Conservation (phyloP, 805 yeast species). For the Starmerella gropengiesseri region DNA sequence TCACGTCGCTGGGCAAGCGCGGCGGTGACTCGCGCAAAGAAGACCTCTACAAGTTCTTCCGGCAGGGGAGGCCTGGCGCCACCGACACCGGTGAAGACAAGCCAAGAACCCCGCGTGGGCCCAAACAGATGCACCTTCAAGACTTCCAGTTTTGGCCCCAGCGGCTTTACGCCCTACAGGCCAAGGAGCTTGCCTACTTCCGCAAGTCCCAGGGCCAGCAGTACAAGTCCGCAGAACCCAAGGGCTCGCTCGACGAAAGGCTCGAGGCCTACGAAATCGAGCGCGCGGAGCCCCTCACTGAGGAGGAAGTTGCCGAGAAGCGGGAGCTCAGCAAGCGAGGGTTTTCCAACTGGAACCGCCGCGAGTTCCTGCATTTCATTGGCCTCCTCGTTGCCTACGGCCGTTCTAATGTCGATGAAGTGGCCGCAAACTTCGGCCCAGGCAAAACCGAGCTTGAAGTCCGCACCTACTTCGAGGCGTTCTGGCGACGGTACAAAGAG, state of each 20-base stretch:
- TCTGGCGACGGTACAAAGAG: conserved; percentile 69
- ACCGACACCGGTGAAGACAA: conserved; percentile 7
- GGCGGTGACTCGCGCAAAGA: conserved; percentile 21
- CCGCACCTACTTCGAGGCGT: conserved; percentile 59
- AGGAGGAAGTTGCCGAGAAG: conserved; percentile 56
- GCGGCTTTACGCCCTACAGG: conserved; percentile 63
- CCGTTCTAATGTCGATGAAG: conserved; percentile 55
- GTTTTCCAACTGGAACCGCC: conserved; percentile 70
- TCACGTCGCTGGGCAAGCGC: conserved; percentile 20
- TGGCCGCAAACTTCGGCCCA: conserved; percentile 62
- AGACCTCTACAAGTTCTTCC: conserved; percentile 19
- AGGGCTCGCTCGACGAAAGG: conserved; percentile 34
- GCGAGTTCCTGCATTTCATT: conserved; percentile 78
- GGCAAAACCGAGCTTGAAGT: conserved; percentile 76
- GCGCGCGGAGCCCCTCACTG: conserved; percentile 69
- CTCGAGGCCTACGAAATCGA: conserved; percentile 63
- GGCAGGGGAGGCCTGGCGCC: conserved; percentile 15
- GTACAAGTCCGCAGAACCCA: conserved; percentile 30
- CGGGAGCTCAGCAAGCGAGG: conserved; percentile 58
- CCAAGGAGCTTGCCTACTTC: conserved; percentile 67
- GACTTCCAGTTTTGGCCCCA: conserved; percentile 88
- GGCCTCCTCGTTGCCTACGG: conserved; percentile 69
- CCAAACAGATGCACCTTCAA: conserved; percentile 68
- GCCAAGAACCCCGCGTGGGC: conserved; percentile 61
- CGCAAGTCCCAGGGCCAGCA: conserved; percentile 60